phyloP scores from a whole-genome alignment of 2,329 filamentous ascomycete genomes.

The Lasiodiplodia gonubiensis region DNA sequence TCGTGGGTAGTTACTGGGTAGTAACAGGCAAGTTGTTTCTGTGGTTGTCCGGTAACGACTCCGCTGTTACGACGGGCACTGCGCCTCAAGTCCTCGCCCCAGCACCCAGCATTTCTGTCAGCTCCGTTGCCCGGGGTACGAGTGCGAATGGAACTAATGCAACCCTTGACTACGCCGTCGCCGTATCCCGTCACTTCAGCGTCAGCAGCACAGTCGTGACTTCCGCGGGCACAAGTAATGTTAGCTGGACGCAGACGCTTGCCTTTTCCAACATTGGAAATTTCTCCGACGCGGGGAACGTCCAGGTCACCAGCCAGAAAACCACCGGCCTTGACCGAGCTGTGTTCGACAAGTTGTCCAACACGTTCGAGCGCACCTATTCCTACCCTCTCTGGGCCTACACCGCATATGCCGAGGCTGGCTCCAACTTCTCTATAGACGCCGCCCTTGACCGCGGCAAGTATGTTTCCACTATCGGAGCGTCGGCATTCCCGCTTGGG shows the following conservation, averaged over 20 bases:
- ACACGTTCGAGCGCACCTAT: slow-evolving; percentile 53
- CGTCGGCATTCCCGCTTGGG: slow-evolving; percentile 63
- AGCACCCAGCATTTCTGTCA: slow-evolving; percentile 56
- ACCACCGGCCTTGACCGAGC: slow-evolving; percentile 56
- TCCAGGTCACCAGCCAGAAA: slow-evolving; percentile 59
- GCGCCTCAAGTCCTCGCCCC: slow-evolving; percentile 45
- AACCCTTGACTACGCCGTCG: slow-evolving; percentile 64
- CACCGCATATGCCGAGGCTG: slow-evolving; percentile 52
- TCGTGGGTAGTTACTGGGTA: slow-evolving; percentile 72
- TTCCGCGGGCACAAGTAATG: slow-evolving; percentile 49
- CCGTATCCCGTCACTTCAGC: slow-evolving; percentile 61
- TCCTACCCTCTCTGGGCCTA: slow-evolving; percentile 67
- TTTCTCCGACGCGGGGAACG: slow-evolving; percentile 60
- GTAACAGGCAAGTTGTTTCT: slow-evolving; percentile 80
- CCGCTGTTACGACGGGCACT: slow-evolving; percentile 59
- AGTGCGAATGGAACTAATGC: slow-evolving; percentile 61
- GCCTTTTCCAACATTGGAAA: slow-evolving; percentile 61
- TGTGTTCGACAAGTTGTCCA: slow-evolving; percentile 35
- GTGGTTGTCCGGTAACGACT: slow-evolving; percentile 64
- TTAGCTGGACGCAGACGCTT: slow-evolving; percentile 65
- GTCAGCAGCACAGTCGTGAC: slow-evolving; percentile 61
- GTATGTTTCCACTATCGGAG: slow-evolving; percentile 52
- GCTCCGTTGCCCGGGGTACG: slow-evolving; percentile 54
- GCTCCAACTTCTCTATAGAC: slow-evolving; percentile 52
- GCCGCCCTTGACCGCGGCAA: slow-evolving; percentile 59